A percentile compares a stretch with the other conserved stretches of the same genome.
Evolutionary conservation across 108 stramenopile genomes (phyloP).

Genomic region (Phaeodactylum tricornutum): DNA sequence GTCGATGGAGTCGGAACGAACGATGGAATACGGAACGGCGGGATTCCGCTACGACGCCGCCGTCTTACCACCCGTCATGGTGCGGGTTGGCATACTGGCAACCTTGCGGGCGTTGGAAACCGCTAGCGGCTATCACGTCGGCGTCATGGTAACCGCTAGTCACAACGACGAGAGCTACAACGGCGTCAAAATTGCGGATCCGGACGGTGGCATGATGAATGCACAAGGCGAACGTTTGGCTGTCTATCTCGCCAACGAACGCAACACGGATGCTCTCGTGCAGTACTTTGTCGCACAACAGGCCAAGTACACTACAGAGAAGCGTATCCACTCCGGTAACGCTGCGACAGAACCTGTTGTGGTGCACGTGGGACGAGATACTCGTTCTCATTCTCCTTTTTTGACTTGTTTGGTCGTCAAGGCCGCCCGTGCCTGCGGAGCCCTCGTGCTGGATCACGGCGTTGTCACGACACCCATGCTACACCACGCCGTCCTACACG

Average conservation of each 20-base stretch:
- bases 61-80: conserved; percentile 47
- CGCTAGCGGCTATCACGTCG: conserved; percentile 28
- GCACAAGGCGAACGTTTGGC: conserved; percentile 67
- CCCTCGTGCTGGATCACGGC: conserved; percentile 63
- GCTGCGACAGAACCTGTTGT: no score
- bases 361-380: conserved; percentile 81
- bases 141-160: conserved; percentile 97
- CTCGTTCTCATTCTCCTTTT: conserved; percentile 67
- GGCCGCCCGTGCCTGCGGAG: conserved; percentile 51
- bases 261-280: conserved; percentile 18
- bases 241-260: conserved; percentile 57
- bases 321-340: conserved; percentile 6
- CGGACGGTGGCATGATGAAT: conserved; percentile 87
- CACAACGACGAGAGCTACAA: conserved; percentile 89
- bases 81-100: conserved; percentile 57
- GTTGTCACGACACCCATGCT: conserved; percentile 89
- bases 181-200: conserved; percentile 93
- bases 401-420: conserved; percentile 41
- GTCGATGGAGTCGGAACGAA: no score
- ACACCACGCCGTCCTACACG: conserved; percentile 85
- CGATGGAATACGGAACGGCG: conserved; percentile 58
- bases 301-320: conserved; percentile 3
- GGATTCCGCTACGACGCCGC: conserved; percentile 64
- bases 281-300: conserved; percentile 14
- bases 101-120: conserved; percentile 24